Evolutionary conservation across 2,329 filamentous ascomycete genomes (phyloP), one percentile per base, ranked within the genome.

Genomic region (Gnomoniopsis smithogilvyi): DNA sequence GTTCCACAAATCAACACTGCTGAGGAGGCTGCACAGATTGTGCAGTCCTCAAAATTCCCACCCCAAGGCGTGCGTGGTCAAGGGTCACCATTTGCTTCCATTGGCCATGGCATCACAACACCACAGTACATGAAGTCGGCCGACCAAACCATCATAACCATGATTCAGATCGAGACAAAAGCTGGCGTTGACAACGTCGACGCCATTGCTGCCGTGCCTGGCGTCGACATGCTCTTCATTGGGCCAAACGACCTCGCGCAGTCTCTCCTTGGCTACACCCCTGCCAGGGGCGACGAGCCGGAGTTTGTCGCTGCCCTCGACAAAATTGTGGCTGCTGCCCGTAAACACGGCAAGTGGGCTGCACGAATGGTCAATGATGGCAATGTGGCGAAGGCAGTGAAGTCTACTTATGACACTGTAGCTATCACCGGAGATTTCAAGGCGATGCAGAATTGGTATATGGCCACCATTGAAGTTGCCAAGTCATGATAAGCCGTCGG

Each of bases 371-470:
- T 76, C 1, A 79, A 80, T 59, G 72, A 81, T 64, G 75, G 76
- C 50, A 66, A 67, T 2, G 61, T 66, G 52, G 72, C 73, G 4
- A 80, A 79, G 70, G 69, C 76, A 61, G 71, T 65, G 7, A 66
- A 67, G 49, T 57, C 67, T 33, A 65, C 50, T 15, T 80, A 73
- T 65, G 77, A 80, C 60, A 78, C 72, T 0, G 75, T 78, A 4
- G 75, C 77, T 6, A 74, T 80, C 17, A 78, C 72, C 2, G 72
- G 72, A 21, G 78, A 80, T 57, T 76, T 72, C 0, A 76, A 75
- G 66, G 77, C 78, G 0, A 76, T 80, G 54, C 78, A 80, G 60
- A 79, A 79, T 58, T 80, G 77, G 78, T 80, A 80, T 62, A 75
- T 68, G 1, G 56, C 69, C 1, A 74, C 78, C 66, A 69, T 76